These are phyloP conservation scores for Ustilago crameri DNA, from an alignment of 1,284 basidiomycete genomes.

Conservation along the genomic window DNA sequence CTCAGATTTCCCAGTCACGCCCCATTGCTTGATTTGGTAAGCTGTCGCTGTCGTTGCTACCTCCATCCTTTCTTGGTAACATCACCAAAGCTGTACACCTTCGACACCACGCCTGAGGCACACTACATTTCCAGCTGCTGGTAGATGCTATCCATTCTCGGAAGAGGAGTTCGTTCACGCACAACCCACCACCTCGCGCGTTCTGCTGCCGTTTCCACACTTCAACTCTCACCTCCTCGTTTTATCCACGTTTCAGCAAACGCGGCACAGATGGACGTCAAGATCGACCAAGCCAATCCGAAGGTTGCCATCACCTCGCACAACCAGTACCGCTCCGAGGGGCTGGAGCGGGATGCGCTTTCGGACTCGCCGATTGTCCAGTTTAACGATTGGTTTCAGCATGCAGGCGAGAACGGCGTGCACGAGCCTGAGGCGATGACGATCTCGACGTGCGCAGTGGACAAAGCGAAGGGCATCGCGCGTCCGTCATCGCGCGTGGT, in stretches of 20 bases:
- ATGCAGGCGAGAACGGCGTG: constrained; percentile 54
- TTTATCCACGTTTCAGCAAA: background rate
- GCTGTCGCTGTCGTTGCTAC: too few relatives aligned
- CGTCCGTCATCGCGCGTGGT: constrained; percentile 86
- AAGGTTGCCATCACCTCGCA: constrained; percentile 58
- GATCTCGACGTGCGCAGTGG: constrained; percentile 53
- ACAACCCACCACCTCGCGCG: too few relatives aligned
- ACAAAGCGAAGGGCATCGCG: constrained; percentile 13
- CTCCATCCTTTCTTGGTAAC: background rate
- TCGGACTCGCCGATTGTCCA: constrained; percentile 55
- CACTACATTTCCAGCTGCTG: background rate
- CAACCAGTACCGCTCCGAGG: constrained; percentile 62
- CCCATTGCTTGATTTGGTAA: too few relatives aligned
- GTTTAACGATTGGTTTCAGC: constrained; percentile 63
- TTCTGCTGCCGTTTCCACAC: background rate
- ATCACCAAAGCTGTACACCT: too few relatives aligned
- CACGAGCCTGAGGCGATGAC: constrained; percentile 66
- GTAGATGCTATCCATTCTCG: background rate
- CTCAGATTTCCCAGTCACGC: too few relatives aligned
- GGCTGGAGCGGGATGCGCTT: constrained; percentile 48
- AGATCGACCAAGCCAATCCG: constrained; percentile 24
- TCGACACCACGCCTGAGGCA: too few relatives aligned
- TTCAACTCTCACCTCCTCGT: background rate
- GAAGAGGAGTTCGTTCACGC: background rate
- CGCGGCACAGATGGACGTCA: background rate